phyloP scores from a whole-genome alignment of 2,329 filamentous ascomycete genomes.

The Diaporthe vexans region DNA sequence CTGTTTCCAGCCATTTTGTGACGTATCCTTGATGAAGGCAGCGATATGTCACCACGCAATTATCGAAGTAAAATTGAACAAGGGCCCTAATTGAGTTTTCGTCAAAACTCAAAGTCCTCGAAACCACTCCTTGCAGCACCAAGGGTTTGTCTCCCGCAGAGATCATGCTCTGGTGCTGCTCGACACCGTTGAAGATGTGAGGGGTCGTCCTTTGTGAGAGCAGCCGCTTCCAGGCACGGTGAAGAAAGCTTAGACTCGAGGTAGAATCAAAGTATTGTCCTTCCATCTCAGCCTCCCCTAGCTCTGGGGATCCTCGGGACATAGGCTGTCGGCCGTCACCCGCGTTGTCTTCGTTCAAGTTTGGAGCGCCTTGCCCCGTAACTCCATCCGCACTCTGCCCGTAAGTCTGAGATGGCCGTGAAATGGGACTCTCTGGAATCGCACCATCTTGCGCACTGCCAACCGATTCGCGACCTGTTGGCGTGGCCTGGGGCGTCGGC shows the following conservation, averaged over 20 bases:
- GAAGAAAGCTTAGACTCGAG: constrained; percentile 8
- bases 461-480: neutral
- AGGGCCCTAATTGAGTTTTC: neutral
- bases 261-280: constrained; percentile 8
- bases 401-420: neutral
- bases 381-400: neutral
- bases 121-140: neutral
- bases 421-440: neutral
- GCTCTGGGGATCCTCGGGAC: neutral
- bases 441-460: neutral
- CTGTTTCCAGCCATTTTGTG: constrained; percentile 58
- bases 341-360: neutral
- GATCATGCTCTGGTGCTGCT: neutral
- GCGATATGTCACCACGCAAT: constrained; percentile 45
- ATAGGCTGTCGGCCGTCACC: neutral
- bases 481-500: neutral
- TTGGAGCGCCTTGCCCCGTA: neutral
- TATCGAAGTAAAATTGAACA: constrained; percentile 22
- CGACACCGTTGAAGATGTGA: neutral
- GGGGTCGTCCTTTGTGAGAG: neutral
- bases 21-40: constrained; percentile 43
- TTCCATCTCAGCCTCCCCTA: neutral
- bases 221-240: constrained; percentile 1
- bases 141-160: neutral
- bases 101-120: neutral